A percentile compares a stretch with the other conserved stretches of the same genome.
Evolutionary conservation across 495 filamentous ascomycete species (phyloP).

Genomic region (Neurospora discreta): DNA sequence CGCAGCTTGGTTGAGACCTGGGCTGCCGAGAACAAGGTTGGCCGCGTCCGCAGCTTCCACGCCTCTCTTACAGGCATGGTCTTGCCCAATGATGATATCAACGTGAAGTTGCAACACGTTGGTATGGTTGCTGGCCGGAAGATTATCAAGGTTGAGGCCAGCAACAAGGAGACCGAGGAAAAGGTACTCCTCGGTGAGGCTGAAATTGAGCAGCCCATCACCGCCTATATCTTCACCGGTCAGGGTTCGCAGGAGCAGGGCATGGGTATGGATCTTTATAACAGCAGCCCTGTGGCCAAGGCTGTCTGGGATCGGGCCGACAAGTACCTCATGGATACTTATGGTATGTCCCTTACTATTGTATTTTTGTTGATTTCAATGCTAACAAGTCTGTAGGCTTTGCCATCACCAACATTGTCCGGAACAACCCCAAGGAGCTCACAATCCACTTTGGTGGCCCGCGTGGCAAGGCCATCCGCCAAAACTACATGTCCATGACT

Average conservation of each 20-base stretch:
- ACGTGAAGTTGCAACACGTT: conserved; percentile 87
- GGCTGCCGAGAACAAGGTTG: conserved; percentile 97
- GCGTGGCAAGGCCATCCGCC: conserved; percentile 89
- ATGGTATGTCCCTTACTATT: conserved; percentile 51
- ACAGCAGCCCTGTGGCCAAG: conserved; percentile 79
- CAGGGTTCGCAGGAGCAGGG: conserved; percentile 97
- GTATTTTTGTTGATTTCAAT: not conserved
- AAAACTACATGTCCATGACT: conserved; percentile 99
- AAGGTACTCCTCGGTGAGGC: conserved; percentile 92
- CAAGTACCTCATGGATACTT: conserved; percentile 96
- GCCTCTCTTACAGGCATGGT: conserved; percentile 96
- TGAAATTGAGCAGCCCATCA: conserved; percentile 96
- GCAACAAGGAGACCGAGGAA: conserved; percentile 86
- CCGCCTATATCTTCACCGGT: conserved; percentile 94
- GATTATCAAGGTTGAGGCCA: conserved; percentile 96
- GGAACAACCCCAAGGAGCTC: conserved; percentile 98
- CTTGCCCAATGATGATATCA: conserved; percentile 85
- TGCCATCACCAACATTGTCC: conserved; percentile 95
- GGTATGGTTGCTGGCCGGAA: conserved; percentile 97
- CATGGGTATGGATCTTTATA: conserved; percentile 99
- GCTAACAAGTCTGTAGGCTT: conserved; percentile 55
- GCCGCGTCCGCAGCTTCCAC: conserved; percentile 93
- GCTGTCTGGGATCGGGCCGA: conserved; percentile 98
- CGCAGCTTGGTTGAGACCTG: conserved; percentile 96
- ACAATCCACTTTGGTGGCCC: conserved; percentile 98